Evolutionary conservation across 2,329 filamentous ascomycete species (phyloP).

Genomic region (Ascochyta fabae): DNA sequence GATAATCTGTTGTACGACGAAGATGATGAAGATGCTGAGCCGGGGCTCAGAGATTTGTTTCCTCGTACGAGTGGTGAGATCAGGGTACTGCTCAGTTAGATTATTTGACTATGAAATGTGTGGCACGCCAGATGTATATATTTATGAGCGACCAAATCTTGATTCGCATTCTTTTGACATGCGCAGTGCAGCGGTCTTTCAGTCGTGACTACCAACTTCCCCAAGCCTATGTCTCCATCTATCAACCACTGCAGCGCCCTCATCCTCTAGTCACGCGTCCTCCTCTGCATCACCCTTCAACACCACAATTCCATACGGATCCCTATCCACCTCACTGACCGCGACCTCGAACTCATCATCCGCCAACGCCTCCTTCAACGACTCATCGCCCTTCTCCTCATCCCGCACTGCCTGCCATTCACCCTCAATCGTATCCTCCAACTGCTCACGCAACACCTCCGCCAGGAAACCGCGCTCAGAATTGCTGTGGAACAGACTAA

Average conservation of each 20-base stretch:
- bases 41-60: conserved; percentile 62
- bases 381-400: conserved; percentile 52
- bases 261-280: not conserved
- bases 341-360: conserved; percentile 68
- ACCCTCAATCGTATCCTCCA: conserved; percentile 65
- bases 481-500: conserved; percentile 91
- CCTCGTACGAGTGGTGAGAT: conserved; percentile 70
- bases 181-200: too few relatives aligned
- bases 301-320: conserved; percentile 78
- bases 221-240: not conserved
- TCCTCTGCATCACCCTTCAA: conserved; percentile 35
- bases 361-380: conserved; percentile 56
- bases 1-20: conserved; percentile 58
- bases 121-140: not conserved
- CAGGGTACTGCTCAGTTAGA: conserved; percentile 65
- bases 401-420: conserved; percentile 60
- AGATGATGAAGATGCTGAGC: conserved; percentile 46
- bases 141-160: too few relatives aligned
- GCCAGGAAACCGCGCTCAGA: conserved; percentile 85
- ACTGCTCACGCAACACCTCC: conserved; percentile 70
- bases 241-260: not conserved
- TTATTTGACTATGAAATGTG: not conserved
- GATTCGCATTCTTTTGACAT: too few relatives aligned
- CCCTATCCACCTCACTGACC: conserved; percentile 80
- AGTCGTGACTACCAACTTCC: too few relatives aligned